Evolutionary conservation across 2,329 filamentous ascomycete genomes (phyloP).

Genomic region (Botryosphaeria agaves): DNA sequence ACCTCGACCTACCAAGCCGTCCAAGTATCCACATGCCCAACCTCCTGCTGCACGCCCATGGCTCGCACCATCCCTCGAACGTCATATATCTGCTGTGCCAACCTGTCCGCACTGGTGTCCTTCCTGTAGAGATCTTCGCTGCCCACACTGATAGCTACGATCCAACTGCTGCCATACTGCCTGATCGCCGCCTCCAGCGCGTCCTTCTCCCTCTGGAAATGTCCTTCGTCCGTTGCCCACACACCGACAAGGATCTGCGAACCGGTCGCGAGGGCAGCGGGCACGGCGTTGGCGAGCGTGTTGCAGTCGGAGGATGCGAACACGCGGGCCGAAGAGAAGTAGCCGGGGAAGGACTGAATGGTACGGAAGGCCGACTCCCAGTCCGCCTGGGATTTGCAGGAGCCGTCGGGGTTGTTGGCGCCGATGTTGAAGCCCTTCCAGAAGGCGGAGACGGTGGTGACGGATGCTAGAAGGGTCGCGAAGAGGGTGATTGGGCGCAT

Average conservation of each 20-base stretch:
- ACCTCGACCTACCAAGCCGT: slow-evolving; percentile 36
- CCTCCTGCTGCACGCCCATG: slow-evolving; percentile 26
- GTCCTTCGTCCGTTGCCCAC: slow-evolving; percentile 33
- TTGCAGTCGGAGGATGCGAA: slow-evolving; percentile 46
- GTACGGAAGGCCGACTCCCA: slow-evolving; percentile 19
- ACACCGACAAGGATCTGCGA: slow-evolving; percentile 46
- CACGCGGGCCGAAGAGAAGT: slow-evolving; percentile 41
- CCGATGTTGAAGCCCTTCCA: slow-evolving; percentile 26
- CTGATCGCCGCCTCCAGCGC: slow-evolving; percentile 40
- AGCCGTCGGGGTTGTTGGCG: slow-evolving; percentile 20
- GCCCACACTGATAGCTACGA: slow-evolving; percentile 48
- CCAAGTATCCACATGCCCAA: slow-evolving; percentile 55
- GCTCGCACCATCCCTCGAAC: slow-evolving; percentile 34
- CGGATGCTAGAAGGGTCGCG: no score
- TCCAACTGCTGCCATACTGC: slow-evolving; percentile 37
- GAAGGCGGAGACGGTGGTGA: slow-evolving; percentile 11
- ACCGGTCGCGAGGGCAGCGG: slow-evolving; percentile 42
- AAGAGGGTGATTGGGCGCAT: no score
- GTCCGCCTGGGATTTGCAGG: slow-evolving; percentile 19
- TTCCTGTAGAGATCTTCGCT: slow-evolving; percentile 50
- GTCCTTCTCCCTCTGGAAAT: slow-evolving; percentile 41
- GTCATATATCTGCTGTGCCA: slow-evolving; percentile 31
- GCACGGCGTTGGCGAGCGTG: slow-evolving; percentile 29
- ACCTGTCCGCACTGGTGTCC: slow-evolving; percentile 21
- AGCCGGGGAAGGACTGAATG: slow-evolving; percentile 27